Base-by-base conservation (phyloP, 257 asterid genomes). In the Phtheirospermum japonicum region DNA sequence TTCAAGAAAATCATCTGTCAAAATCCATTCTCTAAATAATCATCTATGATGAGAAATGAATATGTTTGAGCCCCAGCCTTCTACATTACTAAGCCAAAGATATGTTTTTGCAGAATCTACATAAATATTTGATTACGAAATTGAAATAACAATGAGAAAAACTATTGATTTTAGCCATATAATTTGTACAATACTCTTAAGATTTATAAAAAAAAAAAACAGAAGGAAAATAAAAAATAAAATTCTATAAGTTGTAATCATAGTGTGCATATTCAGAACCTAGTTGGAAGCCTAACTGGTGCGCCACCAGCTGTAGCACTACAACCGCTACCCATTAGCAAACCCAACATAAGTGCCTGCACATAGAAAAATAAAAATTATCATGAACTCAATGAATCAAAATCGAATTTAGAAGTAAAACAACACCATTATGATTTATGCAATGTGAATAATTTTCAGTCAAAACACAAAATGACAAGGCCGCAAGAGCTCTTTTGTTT, bases 271-370 rank as follows among this genome's bases (percentile, higher is more conserved):
- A 19, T 20, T n/a, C 30, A 36, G 56, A 57, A 53, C 6, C 9
- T 86, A 26, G 79, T 79, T 6, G 96, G 89, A 69, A 84, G 77
- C 78, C 94, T 84, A 31, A 78, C 76, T 59, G 81, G 79, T 28
- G 73, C 84, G 28, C 76, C 87, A 20, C 79, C 80, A n/a, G 94
- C 80, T 2, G 54, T 45, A 23, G 73, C 63, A 71, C 66, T 66
- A n/a, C 74, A 86, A 69, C 98, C 94, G 64, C 98, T 86, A 59
- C 83, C 43, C 42, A 88, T 45, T 71, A 88, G 81, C 80, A 84
- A 75, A 40, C 76, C 86, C 69, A 84, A 2, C 82, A 86, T 88
- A 56, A 88, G 66, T 51, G 71, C 85, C 98, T 91, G 73, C 64
- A 73, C 36, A 43, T 56, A 56, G n/a, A 4, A 57, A 70, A 56